Evolutionary conservation across 73 alveolate species (phyloP), one percentile per base, ranked within the genome.

Genomic region (Symbiodinium natans): DNA sequence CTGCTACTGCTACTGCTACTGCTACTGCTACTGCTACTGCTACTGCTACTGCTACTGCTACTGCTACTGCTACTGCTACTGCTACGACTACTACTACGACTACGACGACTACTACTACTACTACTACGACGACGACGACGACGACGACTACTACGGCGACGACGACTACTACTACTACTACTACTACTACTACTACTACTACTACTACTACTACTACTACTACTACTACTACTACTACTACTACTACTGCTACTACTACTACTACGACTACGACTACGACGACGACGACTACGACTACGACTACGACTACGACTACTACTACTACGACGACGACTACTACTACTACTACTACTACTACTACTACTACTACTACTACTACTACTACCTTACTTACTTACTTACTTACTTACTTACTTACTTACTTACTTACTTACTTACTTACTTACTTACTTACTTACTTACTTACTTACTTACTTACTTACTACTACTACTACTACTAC

Each of bases 111-210:
- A n/a, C n/a, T n/a, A n/a, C n/a, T n/a, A n/a, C n/a, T n/a, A n/a
- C n/a, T n/a, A n/a, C n/a, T n/a, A n/a, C n/a, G n/a, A n/a, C n/a
- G n/a, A n/a, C n/a, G n/a, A n/a, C n/a, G n/a, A n/a, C n/a, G n/a
- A n/a, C n/a, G n/a, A n/a, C n/a, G n/a, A n/a, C n/a, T n/a, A n/a
- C n/a, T n/a, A n/a, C n/a, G n/a, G n/a, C n/a, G n/a, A n/a, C n/a
- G n/a, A n/a, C n/a, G n/a, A n/a, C n/a, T n/a, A n/a, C n/a, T n/a
- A n/a, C n/a, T n/a, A n/a, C n/a, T n/a, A n/a, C n/a, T 54, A 54
- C 74, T 54, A 54, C 74, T 54, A 54, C 74, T 54, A 54, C 74
- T 54, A 54, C 74, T 54, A 54, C 74, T 54, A 54, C 74, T 54
- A 54, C 74, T 54, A 54, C 74, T 54, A 54, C 74, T 54, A 54